Conservation (phyloP, 2,329 filamentous ascomycete genomes). For the Emericellopsis atlantica region DNA sequence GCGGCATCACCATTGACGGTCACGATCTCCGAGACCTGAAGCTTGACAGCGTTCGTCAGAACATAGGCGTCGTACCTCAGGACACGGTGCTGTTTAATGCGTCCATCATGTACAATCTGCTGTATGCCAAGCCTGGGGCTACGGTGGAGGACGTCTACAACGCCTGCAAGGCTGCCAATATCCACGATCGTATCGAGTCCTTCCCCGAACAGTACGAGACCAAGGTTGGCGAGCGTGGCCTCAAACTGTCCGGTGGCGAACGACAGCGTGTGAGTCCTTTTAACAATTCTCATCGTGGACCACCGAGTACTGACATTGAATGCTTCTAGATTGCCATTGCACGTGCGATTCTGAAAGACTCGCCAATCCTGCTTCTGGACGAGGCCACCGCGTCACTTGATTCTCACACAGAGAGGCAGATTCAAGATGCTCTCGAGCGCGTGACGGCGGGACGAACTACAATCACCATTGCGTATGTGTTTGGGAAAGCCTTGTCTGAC, state of each 20-base stretch:
- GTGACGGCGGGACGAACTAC: conserved; percentile 80
- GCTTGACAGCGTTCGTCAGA: conserved; percentile 77
- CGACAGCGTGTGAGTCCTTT: conserved; percentile 55
- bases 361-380: conserved; percentile 82
- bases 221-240: conserved; percentile 80
- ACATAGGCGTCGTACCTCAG: conserved; percentile 94
- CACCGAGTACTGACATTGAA: no score
- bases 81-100: conserved; percentile 95
- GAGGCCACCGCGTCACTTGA: conserved; percentile 88
- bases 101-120: conserved; percentile 86
- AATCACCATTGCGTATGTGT: conserved; percentile 77
- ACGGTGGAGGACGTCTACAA: conserved; percentile 72
- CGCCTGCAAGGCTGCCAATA: conserved; percentile 77
- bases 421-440: conserved; percentile 72
- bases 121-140: conserved; percentile 72
- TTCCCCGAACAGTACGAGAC: conserved; percentile 85
- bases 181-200: conserved; percentile 80
- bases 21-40: conserved; percentile 75
- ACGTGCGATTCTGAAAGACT: conserved; percentile 83
- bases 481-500: not conserved
- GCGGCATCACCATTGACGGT: conserved; percentile 74
- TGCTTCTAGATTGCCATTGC: conserved; percentile 61
- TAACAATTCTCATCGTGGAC: not conserved
- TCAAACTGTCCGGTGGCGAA: conserved; percentile 80
- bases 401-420: conserved; percentile 85